Base-by-base conservation (phyloP, 129 eudicot species). In the Flaveria linearis region DNA sequence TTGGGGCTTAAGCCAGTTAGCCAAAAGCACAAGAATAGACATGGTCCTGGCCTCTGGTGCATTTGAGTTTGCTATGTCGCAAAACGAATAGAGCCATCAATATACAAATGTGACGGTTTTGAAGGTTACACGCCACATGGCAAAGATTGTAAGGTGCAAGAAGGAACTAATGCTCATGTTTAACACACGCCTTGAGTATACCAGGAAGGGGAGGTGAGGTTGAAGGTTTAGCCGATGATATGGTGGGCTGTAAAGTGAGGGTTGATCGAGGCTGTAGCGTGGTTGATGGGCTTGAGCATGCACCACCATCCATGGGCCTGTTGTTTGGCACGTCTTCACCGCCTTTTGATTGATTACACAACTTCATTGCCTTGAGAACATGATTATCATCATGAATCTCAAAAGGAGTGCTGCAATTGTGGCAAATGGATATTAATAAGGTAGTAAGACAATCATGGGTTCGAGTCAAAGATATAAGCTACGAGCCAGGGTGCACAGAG, bases 181-280 rank as follows among this genome's bases (percentile, higher is more conserved):
- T 85, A 46, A 80, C 85, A 58, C 92, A 88, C 2, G 88, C 81
- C 81, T 88, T 88, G 30, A 88, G 79, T 61, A 85, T 88, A 62
- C 92, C 95, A 7, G 91, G 91, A 74, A 85, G 78, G 5, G 93
- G 88, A 58, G 91, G 87, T 18, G 94, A 63, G 69, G 69, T 30
- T 63, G 69, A 63, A 28, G 46, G 46, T 63, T 46, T 83, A 62
- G 77, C 26, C 15, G 66, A 33, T 3, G 91, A 61, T 36, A 69
- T 17, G 79, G 51, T 85, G 78, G 87, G 42, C 69, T 33, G 39
- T 33, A 33, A 33, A 33, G 39, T 1, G 23, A 30, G 45, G 20
- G 47, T 3, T 4, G 69, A 30, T 64, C 22, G 47, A 15, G 69
- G 47, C 11, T 65, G 50, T 16, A 65, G 18, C 49, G 6, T 65